Conservation (phyloP, 495 filamentous ascomycete species). For the Hyaloscypha hepaticicola region DNA sequence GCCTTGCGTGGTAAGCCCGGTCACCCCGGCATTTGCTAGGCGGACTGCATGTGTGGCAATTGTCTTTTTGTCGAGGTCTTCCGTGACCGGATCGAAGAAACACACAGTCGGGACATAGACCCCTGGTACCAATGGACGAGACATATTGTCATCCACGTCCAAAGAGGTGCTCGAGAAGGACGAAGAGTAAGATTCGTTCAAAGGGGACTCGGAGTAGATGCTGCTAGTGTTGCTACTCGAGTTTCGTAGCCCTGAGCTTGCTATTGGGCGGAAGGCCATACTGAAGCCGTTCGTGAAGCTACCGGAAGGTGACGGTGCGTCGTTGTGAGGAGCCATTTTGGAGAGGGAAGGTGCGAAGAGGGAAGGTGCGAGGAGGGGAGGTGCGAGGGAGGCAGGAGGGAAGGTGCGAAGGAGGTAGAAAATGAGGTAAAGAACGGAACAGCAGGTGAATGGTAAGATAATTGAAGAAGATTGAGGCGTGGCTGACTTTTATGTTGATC, state of each 20-base stretch:
- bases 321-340: constrained; percentile 52
- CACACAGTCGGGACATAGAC: constrained; percentile 86
- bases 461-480: constrained; percentile 12
- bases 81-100: constrained; percentile 77
- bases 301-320: constrained; percentile 48
- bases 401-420: not conserved
- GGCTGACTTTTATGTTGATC: constrained; percentile 17
- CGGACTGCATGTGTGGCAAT: constrained; percentile 75
- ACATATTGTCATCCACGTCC: constrained; percentile 36
- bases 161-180: constrained; percentile 40
- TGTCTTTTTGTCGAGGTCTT: constrained; percentile 69
- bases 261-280: constrained; percentile 37
- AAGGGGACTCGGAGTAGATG: constrained; percentile 39
- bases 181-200: constrained; percentile 43
- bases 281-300: constrained; percentile 45
- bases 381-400: not conserved
- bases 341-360: constrained; percentile 4
- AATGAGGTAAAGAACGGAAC: not conserved
- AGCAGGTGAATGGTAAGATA: not conserved
- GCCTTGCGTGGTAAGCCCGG: constrained; percentile 81
- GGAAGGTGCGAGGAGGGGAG: constrained; percentile 7
- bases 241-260: constrained; percentile 31
- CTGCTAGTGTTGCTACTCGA: constrained; percentile 38
- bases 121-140: constrained; percentile 68
- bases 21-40: constrained; percentile 76